Evolutionary conservation across 345 rosid genomes (phyloP).

Genomic region (Dipteronia dyeriana): DNA sequence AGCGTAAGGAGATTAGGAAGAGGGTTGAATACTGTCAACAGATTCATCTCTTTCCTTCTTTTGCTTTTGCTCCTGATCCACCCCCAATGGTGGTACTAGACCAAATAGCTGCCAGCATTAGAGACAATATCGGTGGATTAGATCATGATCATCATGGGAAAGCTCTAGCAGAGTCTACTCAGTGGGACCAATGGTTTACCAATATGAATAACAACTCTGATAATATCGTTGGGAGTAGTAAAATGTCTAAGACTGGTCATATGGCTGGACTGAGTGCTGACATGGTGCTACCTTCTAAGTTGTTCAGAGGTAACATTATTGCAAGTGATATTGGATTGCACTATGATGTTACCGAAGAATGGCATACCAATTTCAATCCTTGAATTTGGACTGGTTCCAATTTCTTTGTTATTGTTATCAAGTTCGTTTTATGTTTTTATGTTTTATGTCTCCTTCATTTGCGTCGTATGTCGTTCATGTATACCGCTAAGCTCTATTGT

Average conservation of each 20-base stretch:
- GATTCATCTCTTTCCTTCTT: neutral
- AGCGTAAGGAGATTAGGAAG: slow-evolving; percentile 20
- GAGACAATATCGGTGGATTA: neutral
- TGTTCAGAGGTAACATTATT: neutral
- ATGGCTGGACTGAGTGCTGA: neutral
- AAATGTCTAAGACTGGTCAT: neutral
- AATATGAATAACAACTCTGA: neutral
- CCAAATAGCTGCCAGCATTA: too few relatives aligned
- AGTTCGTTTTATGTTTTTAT: neutral
- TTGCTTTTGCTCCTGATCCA: too few relatives aligned
- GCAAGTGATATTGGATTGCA: slow-evolving; percentile 11
- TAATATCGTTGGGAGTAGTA: neutral
- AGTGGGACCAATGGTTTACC: slow-evolving; percentile 14
- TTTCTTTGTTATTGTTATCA: neutral
- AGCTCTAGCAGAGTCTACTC: neutral
- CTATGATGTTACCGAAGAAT: slow-evolving; percentile 14
- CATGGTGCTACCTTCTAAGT: neutral
- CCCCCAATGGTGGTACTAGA: too few relatives aligned
- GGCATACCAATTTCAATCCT: neutral
- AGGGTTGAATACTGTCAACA: slow-evolving; percentile 15
- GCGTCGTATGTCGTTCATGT: neutral
- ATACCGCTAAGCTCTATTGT: neutral
- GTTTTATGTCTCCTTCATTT: neutral
- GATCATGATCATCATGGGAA: neutral
- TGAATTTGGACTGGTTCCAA: neutral